Evolutionary conservation across 495 filamentous ascomycete genomes (phyloP).

Genomic region (Aspergillus nanangensis): DNA sequence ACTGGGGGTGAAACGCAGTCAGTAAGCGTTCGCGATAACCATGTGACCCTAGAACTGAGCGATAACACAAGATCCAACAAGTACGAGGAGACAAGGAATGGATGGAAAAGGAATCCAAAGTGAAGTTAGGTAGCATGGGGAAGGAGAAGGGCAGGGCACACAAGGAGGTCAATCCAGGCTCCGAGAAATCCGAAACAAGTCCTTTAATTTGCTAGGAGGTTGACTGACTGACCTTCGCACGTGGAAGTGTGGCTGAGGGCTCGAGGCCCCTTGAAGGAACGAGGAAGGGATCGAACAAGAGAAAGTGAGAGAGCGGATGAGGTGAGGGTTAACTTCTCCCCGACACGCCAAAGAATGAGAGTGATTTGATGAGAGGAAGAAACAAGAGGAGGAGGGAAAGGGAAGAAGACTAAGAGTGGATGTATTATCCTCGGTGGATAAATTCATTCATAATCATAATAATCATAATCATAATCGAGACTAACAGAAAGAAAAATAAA

Average conservation of each 20-base stretch:
- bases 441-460: not conserved
- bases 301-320: not conserved
- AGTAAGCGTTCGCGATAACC: conserved; percentile 5
- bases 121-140: not conserved
- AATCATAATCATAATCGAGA: not conserved
- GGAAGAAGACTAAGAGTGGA: not conserved
- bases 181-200: not conserved
- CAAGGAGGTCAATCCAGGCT: not conserved
- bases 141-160: not conserved
- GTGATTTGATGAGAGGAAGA: conserved; percentile 1
- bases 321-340: not conserved
- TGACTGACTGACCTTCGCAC: not conserved
- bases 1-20: not conserved
- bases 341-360: not conserved
- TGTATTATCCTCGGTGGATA: too few relatives aligned
- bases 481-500: not conserved
- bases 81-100: not conserved
- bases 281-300: not conserved
- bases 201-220: conserved; percentile 1
- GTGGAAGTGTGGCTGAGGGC: not conserved
- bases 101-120: not conserved
- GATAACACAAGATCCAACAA: not conserved
- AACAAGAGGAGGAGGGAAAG: conserved; percentile 2
- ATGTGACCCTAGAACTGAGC: not conserved
- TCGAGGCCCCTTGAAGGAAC: not conserved